Base-by-base conservation (phyloP, 2,329 filamentous ascomycete species). In the Colletotrichum brevisporum region DNA sequence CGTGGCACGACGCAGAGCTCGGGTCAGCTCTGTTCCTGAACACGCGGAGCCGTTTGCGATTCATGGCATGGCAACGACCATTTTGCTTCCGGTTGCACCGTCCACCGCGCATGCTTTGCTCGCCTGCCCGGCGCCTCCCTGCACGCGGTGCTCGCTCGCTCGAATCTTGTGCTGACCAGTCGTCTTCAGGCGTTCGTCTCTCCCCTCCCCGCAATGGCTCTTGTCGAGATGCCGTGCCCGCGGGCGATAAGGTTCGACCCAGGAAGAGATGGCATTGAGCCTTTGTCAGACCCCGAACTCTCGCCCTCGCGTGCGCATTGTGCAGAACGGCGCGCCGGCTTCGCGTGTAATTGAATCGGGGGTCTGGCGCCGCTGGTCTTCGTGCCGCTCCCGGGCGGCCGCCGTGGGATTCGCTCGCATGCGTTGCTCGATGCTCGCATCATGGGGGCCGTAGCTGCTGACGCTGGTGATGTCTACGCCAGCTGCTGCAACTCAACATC, bases 251-350 rank as follows among this genome's bases (percentile, higher is more conserved):
- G 53, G 47, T 64, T 27, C 31, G 27, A 53, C 39, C 60, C 47
- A 55, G 10, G 51, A 50, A 16, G 43, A 56, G 6, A 48, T n/a
- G 24, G 43, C 59, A 54, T 27, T 41, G 27, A 51, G 36, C n/a
- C 51, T 47, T 56, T 51, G 36, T 62, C 24, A 36, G 27, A 21
- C 50, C n/a, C 57, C 41, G n/a, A 61, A 55, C 16, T 59, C 27
- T 50, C 26, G 10, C 27, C 27, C 47, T 59, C 27, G 12, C 18
- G 43, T 36, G 31, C 31, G 31, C 31, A 36, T 36, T 36, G 31
- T 9, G 31, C 31, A 36, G 31, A 6, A 3, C 31, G 39, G 10
- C 24, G 18, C 21, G 36, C 43, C 16, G 39, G 52, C 51, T 56
- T 24, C 31, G 45, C 48, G 36, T 56, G 41, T 24, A 31, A 43